Evolutionary conservation across 2,329 filamentous ascomycete species (phyloP), one percentile per base, ranked within the genome.

Genomic region (Aspergillus proliferans): DNA sequence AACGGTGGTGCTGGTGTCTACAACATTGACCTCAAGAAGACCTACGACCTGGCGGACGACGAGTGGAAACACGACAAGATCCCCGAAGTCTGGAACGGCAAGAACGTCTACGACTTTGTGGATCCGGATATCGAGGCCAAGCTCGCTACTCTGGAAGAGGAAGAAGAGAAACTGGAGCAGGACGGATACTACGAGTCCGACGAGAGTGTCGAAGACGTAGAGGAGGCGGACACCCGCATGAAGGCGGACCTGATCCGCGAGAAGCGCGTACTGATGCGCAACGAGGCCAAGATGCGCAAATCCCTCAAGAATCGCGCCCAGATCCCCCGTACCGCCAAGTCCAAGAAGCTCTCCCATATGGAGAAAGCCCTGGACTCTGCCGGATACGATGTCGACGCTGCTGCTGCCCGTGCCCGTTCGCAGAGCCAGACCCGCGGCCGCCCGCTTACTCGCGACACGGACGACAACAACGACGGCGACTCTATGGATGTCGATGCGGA

Each of bases 21-120:
- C 82, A 97, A 89, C 69, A 84, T 96, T 61, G 89, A 98, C 66
- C 80, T 97, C 63, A 87, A 88, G 69, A 83, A 88, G 66, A 87
- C 93, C 65, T 98, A 95, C 70, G 73, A 90, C 14, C 83, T 97
- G 54, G 88, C 87, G 55, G 83, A 96, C 67, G 82, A 86, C 39
- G 89, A 93, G 50, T 97, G 93, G 93, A 95, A 95, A 71, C 82
- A 95, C 68, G 94, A 98, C 75, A 89, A 87, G 73, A 87, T 97
- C 48, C 93, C 93, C 28, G 93, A 98, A 72, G 79, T 96, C 44
- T 87, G 91, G 70, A 85, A 97, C 65, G 93, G 93, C 71, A 91
- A 92, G 80, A 98, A 98, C 70, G 88, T 98, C 50, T 93, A 92
- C 74, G 93, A 98, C 72, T 98, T 88, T 70, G 84, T 98, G 64